Conservation (phyloP, 2,329 filamentous ascomycete species). For the Endoconidiophora polonica region DNA sequence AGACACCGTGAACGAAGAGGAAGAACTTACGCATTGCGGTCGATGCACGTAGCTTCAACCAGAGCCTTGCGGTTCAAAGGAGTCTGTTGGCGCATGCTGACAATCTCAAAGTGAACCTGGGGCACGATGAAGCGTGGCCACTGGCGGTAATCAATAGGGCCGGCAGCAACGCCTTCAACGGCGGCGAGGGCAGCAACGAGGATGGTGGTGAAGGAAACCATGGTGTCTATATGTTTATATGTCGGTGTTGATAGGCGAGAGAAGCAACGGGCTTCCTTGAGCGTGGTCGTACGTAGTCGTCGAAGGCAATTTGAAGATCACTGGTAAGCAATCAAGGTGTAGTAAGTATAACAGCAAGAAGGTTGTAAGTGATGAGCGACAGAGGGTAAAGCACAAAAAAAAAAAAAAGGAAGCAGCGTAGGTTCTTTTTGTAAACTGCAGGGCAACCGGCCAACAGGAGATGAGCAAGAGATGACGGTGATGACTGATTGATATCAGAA, state of each 20-base stretch:
- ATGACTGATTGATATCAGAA: too few relatives aligned
- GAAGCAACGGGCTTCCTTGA: too few relatives aligned
- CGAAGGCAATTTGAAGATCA: too few relatives aligned
- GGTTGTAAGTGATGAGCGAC: too few relatives aligned
- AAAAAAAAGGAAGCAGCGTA: background rate
- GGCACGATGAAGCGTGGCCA: slow-evolving; percentile 24
- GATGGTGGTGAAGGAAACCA: slow-evolving; percentile 20
- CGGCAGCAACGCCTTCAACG: slow-evolving; percentile 18
- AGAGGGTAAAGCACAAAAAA: background rate
- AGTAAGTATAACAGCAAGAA: too few relatives aligned
- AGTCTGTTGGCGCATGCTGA: slow-evolving; percentile 24
- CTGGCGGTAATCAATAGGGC: slow-evolving; percentile 19
- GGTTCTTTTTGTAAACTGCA: slow-evolving; percentile 12
- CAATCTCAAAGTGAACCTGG: slow-evolving; percentile 28
- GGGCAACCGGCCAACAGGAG: slow-evolving; percentile 2
- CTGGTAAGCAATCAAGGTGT: too few relatives aligned
- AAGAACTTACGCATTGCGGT: slow-evolving; percentile 24
- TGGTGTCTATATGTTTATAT: slow-evolving; percentile 15
- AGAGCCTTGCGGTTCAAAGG: slow-evolving; percentile 26
- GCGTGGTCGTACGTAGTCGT: too few relatives aligned
- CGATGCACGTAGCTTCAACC: slow-evolving; percentile 24
- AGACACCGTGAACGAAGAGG: too few relatives aligned
- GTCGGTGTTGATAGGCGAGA: slow-evolving; percentile 9
- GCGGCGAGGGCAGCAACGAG: slow-evolving; percentile 20
- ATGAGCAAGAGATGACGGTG: too few relatives aligned